Evolutionary conservation across 805 yeast genomes (phyloP), one percentile per base, ranked within the genome.

Genomic region (Nakazawaea wickerhamii): DNA sequence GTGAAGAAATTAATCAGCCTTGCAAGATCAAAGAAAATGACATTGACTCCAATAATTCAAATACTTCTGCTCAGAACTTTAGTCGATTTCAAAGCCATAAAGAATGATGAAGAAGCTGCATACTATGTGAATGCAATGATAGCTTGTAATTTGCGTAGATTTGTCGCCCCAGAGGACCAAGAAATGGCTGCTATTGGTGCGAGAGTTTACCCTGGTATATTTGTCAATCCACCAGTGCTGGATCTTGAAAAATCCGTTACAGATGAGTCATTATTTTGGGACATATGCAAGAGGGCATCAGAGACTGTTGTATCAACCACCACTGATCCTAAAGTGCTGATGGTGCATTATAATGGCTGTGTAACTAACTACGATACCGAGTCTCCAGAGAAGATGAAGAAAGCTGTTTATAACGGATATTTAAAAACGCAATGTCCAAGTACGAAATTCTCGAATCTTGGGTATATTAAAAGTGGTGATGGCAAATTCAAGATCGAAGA

Each of bases 91-190:
- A 30, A 30, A 7, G n/a, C 28, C 8, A 15, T 36, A 2, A 9
- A 25, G 31, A 36, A 36, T 25, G 26, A 15, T 4, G 33, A 21
- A 2, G 33, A 13, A 6, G 15, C 32, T 23, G 30, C 44, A 14
- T 41, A 43, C 25, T 43, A 43, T 25, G 5, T 43, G 15, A 22
- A 38, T 11, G 32, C 45, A 19, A 43, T 43, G 45, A 13, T 43
- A 2, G 39, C 42, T 11, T 26, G 32, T 14, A 38, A 43, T 22
- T 33, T 38, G 35, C 31, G 45, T 33, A 18, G 45, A 9, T 38
- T 33, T 18, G n/a, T 38, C 18, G 22, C 36, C 13, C 30, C 22
- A 21, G 38, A 33, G 11, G 9, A 22, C 4, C 23, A 33, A 21
- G 39, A 38, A 9, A 17, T 14, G 4, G 22, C 20, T 15, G 15